Conservation (phyloP, 257 asterid species). For the Sherardia arvensis region DNA sequence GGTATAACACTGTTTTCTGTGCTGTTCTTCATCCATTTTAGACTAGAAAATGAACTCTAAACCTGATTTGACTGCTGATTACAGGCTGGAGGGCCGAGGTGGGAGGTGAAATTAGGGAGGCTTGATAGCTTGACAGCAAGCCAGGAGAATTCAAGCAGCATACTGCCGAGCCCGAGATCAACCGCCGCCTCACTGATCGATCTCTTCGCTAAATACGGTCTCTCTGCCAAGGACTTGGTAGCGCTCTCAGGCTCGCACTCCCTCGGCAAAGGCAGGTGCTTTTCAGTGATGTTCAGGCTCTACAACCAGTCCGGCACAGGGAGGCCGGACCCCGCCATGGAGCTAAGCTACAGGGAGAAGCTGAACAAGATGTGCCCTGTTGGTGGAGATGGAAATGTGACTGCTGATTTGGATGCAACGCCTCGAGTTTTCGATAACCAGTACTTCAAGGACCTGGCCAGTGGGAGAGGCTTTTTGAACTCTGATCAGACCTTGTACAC, state of each 20-base stretch:
- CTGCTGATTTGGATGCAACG: slow-evolving; percentile 64
- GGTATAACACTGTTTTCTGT: slow-evolving; percentile 28
- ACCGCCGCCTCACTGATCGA: slow-evolving; percentile 50
- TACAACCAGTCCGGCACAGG: slow-evolving; percentile 93
- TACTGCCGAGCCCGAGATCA: slow-evolving; percentile 97
- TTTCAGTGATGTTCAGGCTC: slow-evolving; percentile 72
- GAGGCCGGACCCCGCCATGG: slow-evolving; percentile 68
- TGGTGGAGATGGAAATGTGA: slow-evolving; percentile 58
- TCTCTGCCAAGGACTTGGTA: slow-evolving; percentile 61
- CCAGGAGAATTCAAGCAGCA: slow-evolving; percentile 56
- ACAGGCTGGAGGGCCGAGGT: slow-evolving; percentile 86
- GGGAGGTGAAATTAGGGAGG: slow-evolving; percentile 87
- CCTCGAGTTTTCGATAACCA: slow-evolving; percentile 61
- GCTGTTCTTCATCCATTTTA: neutral
- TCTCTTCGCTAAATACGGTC: slow-evolving; percentile 60
- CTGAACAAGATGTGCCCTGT: slow-evolving; percentile 55
- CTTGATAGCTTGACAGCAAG: slow-evolving; percentile 81
- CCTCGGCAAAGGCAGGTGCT: slow-evolving; percentile 78
- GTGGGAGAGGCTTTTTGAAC: slow-evolving; percentile 70
- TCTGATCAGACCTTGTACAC: slow-evolving; percentile 67
- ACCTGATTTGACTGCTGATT: neutral
- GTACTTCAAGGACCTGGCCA: slow-evolving; percentile 61
- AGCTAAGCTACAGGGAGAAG: slow-evolving; percentile 34
- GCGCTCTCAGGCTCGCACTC: slow-evolving; percentile 97
- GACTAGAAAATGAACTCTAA: neutral